Evolutionary conservation across 768 basidiomycete species (phyloP).

Genomic region (Lyophyllum atratum): DNA sequence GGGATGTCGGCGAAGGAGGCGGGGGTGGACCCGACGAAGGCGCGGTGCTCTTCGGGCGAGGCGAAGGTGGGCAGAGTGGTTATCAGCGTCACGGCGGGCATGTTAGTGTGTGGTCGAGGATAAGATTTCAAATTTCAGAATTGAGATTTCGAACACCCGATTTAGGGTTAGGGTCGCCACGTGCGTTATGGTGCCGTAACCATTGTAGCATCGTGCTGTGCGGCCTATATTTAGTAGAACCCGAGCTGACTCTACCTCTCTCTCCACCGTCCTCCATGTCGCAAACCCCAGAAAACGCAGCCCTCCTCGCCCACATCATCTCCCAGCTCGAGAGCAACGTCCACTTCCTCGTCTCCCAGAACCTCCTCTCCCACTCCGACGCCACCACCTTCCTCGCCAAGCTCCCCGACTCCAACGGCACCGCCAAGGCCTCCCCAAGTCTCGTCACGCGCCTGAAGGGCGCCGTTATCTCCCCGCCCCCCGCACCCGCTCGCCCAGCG

Average conservation of each 20-base stretch:
- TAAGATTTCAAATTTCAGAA: neutral
- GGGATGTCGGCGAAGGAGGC: constrained; percentile 83
- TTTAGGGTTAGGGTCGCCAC: constrained; percentile 21
- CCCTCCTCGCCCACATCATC: constrained; percentile 60
- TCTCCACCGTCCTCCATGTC: constrained; percentile 2
- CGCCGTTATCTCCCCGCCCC: neutral
- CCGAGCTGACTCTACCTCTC: no score
- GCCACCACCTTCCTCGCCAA: constrained; percentile 50
- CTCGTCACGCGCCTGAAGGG: neutral
- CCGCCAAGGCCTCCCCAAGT: neutral
- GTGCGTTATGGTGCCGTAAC: neutral
- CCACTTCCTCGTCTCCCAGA: constrained; percentile 56
- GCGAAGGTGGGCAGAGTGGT: constrained; percentile 36
- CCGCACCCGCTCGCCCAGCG: constrained; percentile 7
- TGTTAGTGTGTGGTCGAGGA: constrained; percentile 15
- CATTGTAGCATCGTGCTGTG: no score
- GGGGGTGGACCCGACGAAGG: constrained; percentile 78
- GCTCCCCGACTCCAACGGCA: constrained; percentile 34
- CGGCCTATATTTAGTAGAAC: no score
- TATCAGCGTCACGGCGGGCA: constrained; percentile 43
- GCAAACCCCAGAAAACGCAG: constrained; percentile 28
- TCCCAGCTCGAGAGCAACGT: constrained; percentile 59
- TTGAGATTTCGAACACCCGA: constrained; percentile 7
- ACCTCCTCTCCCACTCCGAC: constrained; percentile 51
- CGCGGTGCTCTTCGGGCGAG: constrained; percentile 65